Percentiles rank a stretch among this genome's conserved stretches.
These are phyloP conservation scores for Thinopyrum elongatum DNA, from an alignment of 176 grass and related monocot genomes.

Conservation along the genomic window DNA sequence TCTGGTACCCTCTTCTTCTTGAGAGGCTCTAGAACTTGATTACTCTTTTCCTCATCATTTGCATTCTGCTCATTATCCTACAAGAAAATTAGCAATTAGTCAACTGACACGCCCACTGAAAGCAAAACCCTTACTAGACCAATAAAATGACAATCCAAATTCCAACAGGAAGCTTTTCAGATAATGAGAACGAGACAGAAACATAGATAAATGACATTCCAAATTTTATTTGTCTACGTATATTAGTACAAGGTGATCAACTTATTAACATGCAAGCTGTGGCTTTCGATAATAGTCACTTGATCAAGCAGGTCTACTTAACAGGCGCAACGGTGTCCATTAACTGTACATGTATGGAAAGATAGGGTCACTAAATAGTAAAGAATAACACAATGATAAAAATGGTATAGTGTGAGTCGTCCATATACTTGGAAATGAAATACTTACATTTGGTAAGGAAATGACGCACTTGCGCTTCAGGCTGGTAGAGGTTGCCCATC, in stretches of 20 bases:
- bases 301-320: not conserved
- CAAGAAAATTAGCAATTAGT: not conserved
- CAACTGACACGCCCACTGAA: not conserved
- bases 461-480: slow-evolving; percentile 37
- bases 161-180: not conserved
- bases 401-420: not conserved
- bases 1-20: not conserved
- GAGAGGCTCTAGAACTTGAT: not conserved
- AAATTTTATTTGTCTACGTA: not conserved
- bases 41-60: not conserved
- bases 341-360: not conserved
- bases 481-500: not conserved
- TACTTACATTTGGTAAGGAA: slow-evolving; percentile 37
- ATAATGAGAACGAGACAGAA: not conserved
- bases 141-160: not conserved
- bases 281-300: not conserved
- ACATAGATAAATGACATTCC: not conserved
- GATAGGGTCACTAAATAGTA: not conserved
- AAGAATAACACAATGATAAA: not conserved
- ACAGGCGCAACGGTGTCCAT: not conserved
- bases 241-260: not conserved
- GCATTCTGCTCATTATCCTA: not conserved
- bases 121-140: not conserved
- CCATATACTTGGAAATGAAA: not conserved
- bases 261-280: not conserved